Evolutionary conservation across 225 moss, liverwort and hornwort species (phyloP).

Genomic region (Asterella californica): DNA sequence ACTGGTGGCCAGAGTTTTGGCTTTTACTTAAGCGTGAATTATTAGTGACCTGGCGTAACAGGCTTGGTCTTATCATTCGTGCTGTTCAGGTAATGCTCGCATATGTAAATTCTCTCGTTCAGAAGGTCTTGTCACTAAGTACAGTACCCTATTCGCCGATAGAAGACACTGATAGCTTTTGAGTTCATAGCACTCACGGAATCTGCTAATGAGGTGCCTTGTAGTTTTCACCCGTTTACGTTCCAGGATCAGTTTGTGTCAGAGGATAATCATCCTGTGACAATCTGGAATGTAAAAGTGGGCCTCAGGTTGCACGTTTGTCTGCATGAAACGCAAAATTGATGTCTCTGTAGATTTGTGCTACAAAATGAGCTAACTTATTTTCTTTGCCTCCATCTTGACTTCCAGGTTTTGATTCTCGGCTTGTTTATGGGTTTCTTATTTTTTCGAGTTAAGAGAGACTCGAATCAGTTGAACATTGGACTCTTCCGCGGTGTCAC

Average conservation of each 20-base stretch:
- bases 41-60: conserved; percentile 58
- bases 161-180: background rate
- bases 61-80: conserved; percentile 61
- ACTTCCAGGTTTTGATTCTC: conserved; percentile 64
- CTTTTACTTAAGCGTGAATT: conserved; percentile 68
- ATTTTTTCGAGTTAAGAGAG: conserved; percentile 58
- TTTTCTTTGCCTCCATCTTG: background rate
- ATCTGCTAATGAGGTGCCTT: background rate
- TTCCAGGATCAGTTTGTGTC: background rate
- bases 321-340: background rate
- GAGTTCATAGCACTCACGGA: background rate
- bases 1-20: conserved; percentile 46
- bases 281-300: background rate
- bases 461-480: conserved; percentile 56
- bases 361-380: background rate
- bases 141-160: background rate
- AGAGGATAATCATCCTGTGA: background rate
- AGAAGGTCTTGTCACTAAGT: background rate
- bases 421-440: conserved; percentile 56
- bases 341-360: background rate
- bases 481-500: conserved; percentile 62
- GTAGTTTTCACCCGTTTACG: background rate
- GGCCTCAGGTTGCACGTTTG: background rate
- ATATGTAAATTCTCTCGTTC: background rate
- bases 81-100: conserved; percentile 56